Base-by-base conservation (phyloP, 2,329 filamentous ascomycete genomes). In the Scorias spongiosa region DNA sequence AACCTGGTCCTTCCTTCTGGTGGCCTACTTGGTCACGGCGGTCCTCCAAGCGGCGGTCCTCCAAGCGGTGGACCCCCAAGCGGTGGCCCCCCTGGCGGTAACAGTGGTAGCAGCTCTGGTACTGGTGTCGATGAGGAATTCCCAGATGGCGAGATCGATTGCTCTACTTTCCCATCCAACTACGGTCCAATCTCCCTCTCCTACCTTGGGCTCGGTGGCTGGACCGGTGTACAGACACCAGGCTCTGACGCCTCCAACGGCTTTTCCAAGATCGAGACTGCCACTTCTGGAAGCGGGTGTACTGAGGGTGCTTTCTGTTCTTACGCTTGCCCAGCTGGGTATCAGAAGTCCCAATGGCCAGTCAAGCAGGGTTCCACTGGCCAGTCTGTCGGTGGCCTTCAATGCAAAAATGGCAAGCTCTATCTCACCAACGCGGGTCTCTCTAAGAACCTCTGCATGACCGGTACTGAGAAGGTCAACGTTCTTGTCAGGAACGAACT, bases 271-370 rank as follows among this genome's bases (percentile, higher is more conserved):
- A 81, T 93, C 57, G 69, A 66, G 60, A 73, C 75, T 47, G 85
- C 88, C 48, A 69, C 75, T 42, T 79, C 78, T 36, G 77, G 73
- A 20, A 65, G 75, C 12, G 64, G 63, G 47, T 89, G 85, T 66
- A 61, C 56, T 8, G 55, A 69, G 9, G 80, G 78, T 41, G 66
- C 70, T 46, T 87, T 88, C 72, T 95, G 89, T 72, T 93, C 88
- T 2, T 96, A 96, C 58, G 80, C 85, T 45, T 98, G 91, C 70
- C 83, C 85, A n/a, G 66, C 79, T 26, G 89, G 89, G 39, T 93
- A 91, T 65, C 79, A 91, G 63, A 95, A 95, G 75, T 75, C 81
- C 2, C 89, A 96, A 61, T 96, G 87, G 82, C 86, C 91, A 40
- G 54, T 59, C 1, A 70, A 74, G 29, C 91, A 96, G 69, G 91